These are phyloP conservation scores for Gastrolobium bilobum DNA, from an alignment of 306 rosid genomes.

Conservation along the genomic window DNA sequence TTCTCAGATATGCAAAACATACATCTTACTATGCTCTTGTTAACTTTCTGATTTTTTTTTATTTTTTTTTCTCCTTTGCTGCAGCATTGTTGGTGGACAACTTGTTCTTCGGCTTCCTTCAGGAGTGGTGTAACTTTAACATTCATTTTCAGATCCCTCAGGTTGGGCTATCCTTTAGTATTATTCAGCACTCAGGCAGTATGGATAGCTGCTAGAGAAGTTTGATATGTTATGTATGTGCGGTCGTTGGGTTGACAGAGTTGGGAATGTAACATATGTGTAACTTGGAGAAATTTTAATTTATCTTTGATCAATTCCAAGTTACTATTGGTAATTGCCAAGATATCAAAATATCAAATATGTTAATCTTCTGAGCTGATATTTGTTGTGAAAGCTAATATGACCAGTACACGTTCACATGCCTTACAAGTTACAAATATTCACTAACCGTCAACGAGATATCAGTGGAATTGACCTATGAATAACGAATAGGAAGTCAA, in stretches of 20 bases:
- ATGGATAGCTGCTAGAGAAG: constrained; percentile 15
- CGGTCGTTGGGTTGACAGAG: constrained; percentile 6
- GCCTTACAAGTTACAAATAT: neutral
- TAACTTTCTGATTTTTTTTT: constrained; percentile 30
- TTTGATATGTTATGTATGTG: constrained; percentile 15
- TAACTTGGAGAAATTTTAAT: constrained; percentile 20
- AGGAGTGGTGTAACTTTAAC: constrained; percentile 65
- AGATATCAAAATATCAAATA: neutral
- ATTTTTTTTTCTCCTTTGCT: constrained; percentile 26
- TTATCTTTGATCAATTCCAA: neutral
- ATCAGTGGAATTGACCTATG: constrained; percentile 6
- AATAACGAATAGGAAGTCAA: neutral
- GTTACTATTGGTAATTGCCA: neutral
- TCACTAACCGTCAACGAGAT: neutral
- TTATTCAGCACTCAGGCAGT: constrained; percentile 12
- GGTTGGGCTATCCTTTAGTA: constrained; percentile 9
- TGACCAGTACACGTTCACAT: neutral
- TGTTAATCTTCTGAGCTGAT: neutral
- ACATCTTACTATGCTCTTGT: constrained; percentile 29
- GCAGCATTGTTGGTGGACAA: constrained; percentile 79
- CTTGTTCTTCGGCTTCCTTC: constrained; percentile 81
- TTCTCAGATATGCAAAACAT: constrained; percentile 11
- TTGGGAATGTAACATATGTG: constrained; percentile 41
- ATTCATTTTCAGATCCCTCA: constrained; percentile 29
- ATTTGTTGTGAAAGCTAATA: neutral